A percentile compares a stretch with the other conserved stretches of the same genome.
These are phyloP conservation scores for Fagus sylvatica DNA, from an alignment of 306 rosid species.

Conservation along the genomic window DNA sequence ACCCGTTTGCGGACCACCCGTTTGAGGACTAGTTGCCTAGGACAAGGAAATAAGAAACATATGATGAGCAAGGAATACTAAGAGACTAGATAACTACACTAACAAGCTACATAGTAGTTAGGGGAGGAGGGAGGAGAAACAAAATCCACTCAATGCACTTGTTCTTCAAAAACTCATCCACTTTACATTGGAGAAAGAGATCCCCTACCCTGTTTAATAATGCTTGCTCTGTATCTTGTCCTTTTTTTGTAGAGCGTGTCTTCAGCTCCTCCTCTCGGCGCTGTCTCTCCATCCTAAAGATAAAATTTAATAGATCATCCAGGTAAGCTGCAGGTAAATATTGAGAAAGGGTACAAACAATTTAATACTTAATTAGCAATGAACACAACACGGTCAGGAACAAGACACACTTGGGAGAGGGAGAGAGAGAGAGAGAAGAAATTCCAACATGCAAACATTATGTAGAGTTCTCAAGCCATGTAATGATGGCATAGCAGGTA, in stretches of 20 bases:
- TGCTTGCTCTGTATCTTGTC: conserved; percentile 78
- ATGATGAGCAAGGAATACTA: conserved; percentile 16
- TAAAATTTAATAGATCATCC: conserved; percentile 14
- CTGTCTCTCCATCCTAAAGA: conserved; percentile 92
- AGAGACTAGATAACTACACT: conserved; percentile 5
- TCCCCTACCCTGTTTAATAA: conserved; percentile 71
- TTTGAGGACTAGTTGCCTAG: conserved; percentile 91
- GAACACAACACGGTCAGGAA: not conserved
- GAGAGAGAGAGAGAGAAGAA: too few relatives aligned
- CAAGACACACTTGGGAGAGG: too few relatives aligned
- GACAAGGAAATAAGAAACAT: conserved; percentile 16
- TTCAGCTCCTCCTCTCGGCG: conserved; percentile 93
- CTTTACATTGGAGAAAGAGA: not conserved
- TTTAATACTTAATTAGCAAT: not conserved
- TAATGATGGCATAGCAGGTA: too few relatives aligned
- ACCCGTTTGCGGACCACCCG: conserved; percentile 63
- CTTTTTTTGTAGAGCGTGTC: conserved; percentile 70
- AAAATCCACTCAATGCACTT: not conserved
- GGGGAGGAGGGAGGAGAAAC: not conserved
- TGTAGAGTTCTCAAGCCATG: too few relatives aligned
- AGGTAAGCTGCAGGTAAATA: conserved; percentile 6
- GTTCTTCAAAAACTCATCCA: not conserved
- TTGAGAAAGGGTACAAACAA: not conserved
- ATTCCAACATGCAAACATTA: too few relatives aligned
- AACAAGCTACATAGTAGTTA: not conserved